These are phyloP conservation scores for Acer campestre DNA, from an alignment of 345 rosid genomes.

Conservation along the genomic window DNA sequence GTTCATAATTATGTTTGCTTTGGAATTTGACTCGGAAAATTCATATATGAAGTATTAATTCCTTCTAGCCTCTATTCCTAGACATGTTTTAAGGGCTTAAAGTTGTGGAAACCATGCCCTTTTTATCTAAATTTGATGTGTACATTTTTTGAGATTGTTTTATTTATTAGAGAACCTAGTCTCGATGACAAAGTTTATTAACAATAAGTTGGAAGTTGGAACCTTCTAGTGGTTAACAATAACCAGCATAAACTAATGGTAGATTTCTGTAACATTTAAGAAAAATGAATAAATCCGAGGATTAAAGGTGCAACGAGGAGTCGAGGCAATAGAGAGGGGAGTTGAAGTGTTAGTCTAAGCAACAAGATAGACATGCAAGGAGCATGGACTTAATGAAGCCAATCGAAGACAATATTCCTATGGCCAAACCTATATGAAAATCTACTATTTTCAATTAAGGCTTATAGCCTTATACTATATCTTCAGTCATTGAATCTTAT, in stretches of 20 bases:
- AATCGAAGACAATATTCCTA: background rate
- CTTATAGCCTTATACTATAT: fast-evolving
- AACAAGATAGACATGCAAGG: background rate
- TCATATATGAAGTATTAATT: background rate
- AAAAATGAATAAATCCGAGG: no score
- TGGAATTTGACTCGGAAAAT: background rate
- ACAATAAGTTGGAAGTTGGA: background rate
- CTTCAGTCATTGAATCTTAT: background rate
- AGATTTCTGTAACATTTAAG: background rate
- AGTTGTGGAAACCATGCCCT: background rate
- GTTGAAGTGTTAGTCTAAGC: background rate
- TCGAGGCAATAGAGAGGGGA: background rate
- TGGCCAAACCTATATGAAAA: background rate
- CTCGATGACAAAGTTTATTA: background rate
- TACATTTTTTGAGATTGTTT: background rate
- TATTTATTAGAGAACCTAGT: background rate
- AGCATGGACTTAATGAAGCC: background rate
- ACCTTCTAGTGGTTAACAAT: background rate
- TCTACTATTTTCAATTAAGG: background rate
- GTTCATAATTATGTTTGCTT: background rate
- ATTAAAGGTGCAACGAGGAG: no score
- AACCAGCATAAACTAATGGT: background rate
- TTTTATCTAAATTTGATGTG: background rate
- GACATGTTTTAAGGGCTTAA: background rate
- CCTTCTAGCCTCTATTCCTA: background rate